phyloP scores from a whole-genome alignment of 176 grass and related monocot species.

The Secale cereale region DNA sequence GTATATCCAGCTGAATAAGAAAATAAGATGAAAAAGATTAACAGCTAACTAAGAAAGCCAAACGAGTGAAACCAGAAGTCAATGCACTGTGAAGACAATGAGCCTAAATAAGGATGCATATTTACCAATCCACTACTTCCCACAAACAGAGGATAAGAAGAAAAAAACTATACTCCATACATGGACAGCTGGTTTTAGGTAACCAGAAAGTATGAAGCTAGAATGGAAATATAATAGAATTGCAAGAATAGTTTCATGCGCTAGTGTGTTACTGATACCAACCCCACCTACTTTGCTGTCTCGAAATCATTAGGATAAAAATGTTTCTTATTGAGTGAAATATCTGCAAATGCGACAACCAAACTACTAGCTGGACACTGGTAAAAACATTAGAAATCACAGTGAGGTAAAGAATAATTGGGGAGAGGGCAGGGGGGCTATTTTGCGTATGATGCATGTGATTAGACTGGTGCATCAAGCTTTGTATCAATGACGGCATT shows the following conservation, averaged over 20 bases:
- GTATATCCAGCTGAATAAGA: conserved; percentile 91
- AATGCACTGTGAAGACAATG: conserved; percentile 3
- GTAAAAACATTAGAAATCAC: background rate
- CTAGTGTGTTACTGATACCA: background rate
- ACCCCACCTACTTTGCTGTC: background rate
- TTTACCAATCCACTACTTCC: conserved; percentile 8
- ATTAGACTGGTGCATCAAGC: background rate
- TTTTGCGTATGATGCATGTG: background rate
- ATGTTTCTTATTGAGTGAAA: background rate
- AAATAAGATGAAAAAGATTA: conserved; percentile 32
- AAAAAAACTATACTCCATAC: background rate
- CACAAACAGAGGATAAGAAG: background rate
- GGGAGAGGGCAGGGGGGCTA: background rate
- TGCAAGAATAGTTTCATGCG: background rate
- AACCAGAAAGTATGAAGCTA: conserved; percentile 1
- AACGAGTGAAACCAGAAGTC: background rate
- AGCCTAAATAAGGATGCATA: conserved; percentile 8
- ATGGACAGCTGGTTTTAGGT: background rate
- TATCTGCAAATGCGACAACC: background rate
- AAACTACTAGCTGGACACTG: background rate
- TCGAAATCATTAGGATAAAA: background rate
- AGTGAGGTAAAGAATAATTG: background rate
- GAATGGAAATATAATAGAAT: conserved; percentile 3
- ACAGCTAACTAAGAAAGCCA: conserved; percentile 5
- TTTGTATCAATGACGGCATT: background rate